Evolutionary conservation across 345 rosid species (phyloP), one percentile per base, ranked within the genome.

Genomic region (Microcos paniculata): DNA sequence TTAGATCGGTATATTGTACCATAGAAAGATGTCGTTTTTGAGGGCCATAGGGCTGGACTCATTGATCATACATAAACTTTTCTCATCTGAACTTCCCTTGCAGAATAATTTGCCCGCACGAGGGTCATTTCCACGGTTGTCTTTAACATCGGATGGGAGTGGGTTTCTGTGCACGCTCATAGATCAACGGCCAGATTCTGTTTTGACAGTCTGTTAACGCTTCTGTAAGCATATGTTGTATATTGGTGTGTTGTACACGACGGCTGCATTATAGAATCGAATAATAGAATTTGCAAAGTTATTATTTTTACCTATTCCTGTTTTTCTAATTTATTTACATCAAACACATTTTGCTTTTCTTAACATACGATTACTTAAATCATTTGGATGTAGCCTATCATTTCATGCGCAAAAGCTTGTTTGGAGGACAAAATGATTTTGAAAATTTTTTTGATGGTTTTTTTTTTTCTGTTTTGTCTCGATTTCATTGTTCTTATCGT

Each of bases 191-290:
- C 18, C 42, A 14, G 61, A 33, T 48, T 28, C 76, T 19, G 19
- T 72, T 46, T 13, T 62, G 8, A 51, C 61, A 69, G 15, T 48
- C 49, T 57, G 58, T 28, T n/a, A n/a, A n/a, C n/a, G 62, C 30
- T 78, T 76, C 65, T 73, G 75, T 76, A 61, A 68, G 62, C 75
- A 26, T 42, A 31, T 72, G 75, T 80, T 75, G 78, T 82, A 55
- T 3, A 31, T 71, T 53, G 28, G 12, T 51, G 43, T 66, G 67
- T 63, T 82, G 80, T 80, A 77, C 62, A 79, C 6, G 6, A 79
- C n/a, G n/a, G n/a, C n/a, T n/a, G 16, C 61, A 46, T 76, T 46
- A 48, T 43, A 35, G 40, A 35, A 1, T 35, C 70, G 23, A 68
- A 66, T 82, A 53, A 72, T 46, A 52, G 43, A 70, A 31, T 59